phyloP scores from a whole-genome alignment of 1,284 basidiomycete genomes.

The Stygiomarasmius scandens region DNA sequence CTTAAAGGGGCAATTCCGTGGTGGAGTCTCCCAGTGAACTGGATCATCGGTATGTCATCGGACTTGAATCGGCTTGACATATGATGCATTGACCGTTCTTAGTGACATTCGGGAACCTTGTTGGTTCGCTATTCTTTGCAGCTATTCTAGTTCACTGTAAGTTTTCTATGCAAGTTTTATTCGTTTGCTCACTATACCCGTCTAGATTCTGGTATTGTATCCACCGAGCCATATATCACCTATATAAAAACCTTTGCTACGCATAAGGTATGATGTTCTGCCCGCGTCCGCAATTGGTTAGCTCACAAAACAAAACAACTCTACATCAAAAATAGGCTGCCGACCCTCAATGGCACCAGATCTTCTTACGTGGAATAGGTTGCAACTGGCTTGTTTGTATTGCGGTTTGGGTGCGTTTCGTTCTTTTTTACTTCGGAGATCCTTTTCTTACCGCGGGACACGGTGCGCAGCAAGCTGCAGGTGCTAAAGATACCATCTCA shows the following conservation, averaged over 20 bases:
- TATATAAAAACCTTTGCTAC: conserved; percentile 59
- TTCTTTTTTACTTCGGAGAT: conserved; percentile 1
- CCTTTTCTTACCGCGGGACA: neutral
- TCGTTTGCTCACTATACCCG: too few species aligned
- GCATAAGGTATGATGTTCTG: too few species aligned
- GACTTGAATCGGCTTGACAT: conserved; percentile 1
- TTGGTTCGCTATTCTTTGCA: conserved; percentile 7
- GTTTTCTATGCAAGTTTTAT: conserved; percentile 21
- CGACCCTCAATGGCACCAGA: conserved; percentile 71
- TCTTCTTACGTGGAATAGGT: conserved; percentile 75
- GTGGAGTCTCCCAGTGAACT: conserved; percentile 70
- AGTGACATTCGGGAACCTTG: conserved; percentile 29
- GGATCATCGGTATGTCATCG: conserved; percentile 58
- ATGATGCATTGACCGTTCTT: too few species aligned
- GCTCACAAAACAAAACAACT: neutral
- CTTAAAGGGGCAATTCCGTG: conserved; percentile 63
- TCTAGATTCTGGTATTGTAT: conserved; percentile 60
- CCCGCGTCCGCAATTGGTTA: too few species aligned
- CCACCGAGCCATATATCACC: conserved; percentile 56
- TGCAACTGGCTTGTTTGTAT: conserved; percentile 81
- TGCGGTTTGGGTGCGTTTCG: conserved; percentile 69
- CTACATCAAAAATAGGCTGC: conserved; percentile 41
- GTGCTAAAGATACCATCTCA: conserved; percentile 70
- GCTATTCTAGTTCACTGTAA: conserved; percentile 67
- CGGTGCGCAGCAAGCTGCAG: conserved; percentile 63